A percentile compares a stretch with the other conserved stretches of the same genome.
Evolutionary conservation across 2,329 filamentous ascomycete genomes (phyloP).

Genomic region (Fusarium avenaceum): DNA sequence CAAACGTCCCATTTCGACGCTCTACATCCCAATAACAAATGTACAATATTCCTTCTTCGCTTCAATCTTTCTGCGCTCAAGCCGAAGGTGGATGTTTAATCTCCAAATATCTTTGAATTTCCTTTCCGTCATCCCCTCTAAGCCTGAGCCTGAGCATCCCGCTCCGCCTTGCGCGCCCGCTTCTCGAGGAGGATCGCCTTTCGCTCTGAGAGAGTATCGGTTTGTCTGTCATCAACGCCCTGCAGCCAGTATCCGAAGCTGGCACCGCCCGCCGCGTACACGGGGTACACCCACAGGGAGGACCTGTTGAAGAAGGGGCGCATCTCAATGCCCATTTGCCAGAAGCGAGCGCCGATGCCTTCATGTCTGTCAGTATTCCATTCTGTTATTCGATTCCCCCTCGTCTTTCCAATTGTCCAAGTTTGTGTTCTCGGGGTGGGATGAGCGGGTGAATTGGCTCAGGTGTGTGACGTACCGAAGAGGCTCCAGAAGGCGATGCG

Average conservation of each 20-base stretch:
- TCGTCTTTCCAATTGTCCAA: not conserved
- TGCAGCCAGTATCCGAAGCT: slow-evolving; percentile 98
- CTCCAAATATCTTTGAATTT: slow-evolving; percentile 30
- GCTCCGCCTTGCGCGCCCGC: slow-evolving; percentile 74
- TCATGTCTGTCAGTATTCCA: slow-evolving; percentile 25
- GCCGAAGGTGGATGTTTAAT: slow-evolving; percentile 15
- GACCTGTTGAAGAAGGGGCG: slow-evolving; percentile 89
- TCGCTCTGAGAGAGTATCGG: slow-evolving; percentile 80
- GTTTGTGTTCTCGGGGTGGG: slow-evolving; percentile 9
- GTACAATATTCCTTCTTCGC: slow-evolving; percentile 40
- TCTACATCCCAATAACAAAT: slow-evolving; percentile 47
- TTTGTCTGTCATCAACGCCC: slow-evolving; percentile 87
- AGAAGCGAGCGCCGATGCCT: slow-evolving; percentile 93
- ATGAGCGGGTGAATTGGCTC: slow-evolving; percentile 32
- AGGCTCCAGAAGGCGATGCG: slow-evolving; percentile 86
- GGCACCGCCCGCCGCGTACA: slow-evolving; percentile 87
- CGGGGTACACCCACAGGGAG: slow-evolving; percentile 90
- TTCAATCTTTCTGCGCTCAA: slow-evolving; percentile 15
- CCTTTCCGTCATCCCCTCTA: slow-evolving; percentile 15
- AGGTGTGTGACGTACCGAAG: slow-evolving; percentile 75
- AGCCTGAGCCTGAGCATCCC: slow-evolving; percentile 53
- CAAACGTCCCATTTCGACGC: slow-evolving; percentile 47
- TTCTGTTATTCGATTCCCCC: not conserved
- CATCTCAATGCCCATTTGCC: slow-evolving; percentile 99
- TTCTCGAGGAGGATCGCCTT: slow-evolving; percentile 89